These are phyloP conservation scores for Setomelanomma holmii DNA, from an alignment of 2,329 filamentous ascomycete species.

Conservation along the genomic window DNA sequence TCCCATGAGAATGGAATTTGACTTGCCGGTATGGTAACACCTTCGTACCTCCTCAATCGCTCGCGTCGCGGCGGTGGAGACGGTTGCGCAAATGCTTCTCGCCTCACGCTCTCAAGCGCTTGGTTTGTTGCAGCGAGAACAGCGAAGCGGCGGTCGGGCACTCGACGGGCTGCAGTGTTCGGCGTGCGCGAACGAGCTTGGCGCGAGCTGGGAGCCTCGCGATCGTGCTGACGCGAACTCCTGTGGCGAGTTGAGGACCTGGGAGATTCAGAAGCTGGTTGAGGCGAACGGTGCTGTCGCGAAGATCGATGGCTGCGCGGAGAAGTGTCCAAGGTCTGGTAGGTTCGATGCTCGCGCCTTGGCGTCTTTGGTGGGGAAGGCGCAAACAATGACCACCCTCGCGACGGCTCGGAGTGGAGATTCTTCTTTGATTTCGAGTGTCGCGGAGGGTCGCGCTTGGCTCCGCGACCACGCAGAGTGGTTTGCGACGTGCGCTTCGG, in stretches of 20 bases:
- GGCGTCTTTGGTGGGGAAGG: slow-evolving; percentile 41
- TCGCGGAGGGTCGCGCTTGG: slow-evolving; percentile 45
- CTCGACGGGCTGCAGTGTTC: slow-evolving; percentile 41
- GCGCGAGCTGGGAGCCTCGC: slow-evolving; percentile 27
- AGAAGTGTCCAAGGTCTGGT: slow-evolving; percentile 37
- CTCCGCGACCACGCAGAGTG: slow-evolving; percentile 44
- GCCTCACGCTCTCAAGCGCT: slow-evolving; percentile 43
- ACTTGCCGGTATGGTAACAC: slow-evolving; percentile 37
- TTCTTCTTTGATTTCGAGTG: slow-evolving; percentile 41
- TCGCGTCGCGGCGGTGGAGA: slow-evolving; percentile 43
- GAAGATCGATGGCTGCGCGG: slow-evolving; percentile 38
- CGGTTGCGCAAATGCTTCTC: slow-evolving; percentile 45
- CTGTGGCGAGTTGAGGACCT: slow-evolving; percentile 34
- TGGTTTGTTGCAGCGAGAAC: slow-evolving; percentile 47
- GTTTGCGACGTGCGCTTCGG: slow-evolving; percentile 43
- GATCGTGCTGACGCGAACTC: slow-evolving; percentile 39
- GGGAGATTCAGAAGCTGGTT: slow-evolving; percentile 24
- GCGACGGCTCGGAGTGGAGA: slow-evolving; percentile 30
- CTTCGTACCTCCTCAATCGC: slow-evolving; percentile 42
- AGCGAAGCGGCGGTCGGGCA: slow-evolving; percentile 48
- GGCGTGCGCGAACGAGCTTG: slow-evolving; percentile 40
- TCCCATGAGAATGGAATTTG: slow-evolving; percentile 48
- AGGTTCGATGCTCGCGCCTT: slow-evolving; percentile 27
- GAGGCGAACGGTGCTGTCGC: slow-evolving; percentile 28
- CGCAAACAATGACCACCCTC: slow-evolving; percentile 39